A percentile compares a stretch with the other conserved stretches of the same genome.
These are phyloP conservation scores for Pichia californica DNA, from an alignment of 805 yeast species.

Conservation along the genomic window DNA sequence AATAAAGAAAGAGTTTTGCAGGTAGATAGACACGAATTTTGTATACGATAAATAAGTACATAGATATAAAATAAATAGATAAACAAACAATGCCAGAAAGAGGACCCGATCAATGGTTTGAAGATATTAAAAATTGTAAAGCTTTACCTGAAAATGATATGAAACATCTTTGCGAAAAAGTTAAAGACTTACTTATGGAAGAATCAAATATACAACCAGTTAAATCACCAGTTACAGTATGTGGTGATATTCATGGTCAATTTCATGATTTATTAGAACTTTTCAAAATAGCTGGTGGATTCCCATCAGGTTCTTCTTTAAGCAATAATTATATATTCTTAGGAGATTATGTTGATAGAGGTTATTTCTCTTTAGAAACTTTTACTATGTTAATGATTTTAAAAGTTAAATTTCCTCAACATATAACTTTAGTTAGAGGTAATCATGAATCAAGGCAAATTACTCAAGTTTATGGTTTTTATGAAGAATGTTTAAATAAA, in stretches of 20 bases:
- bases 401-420: constrained; percentile 65
- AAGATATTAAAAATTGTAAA: constrained; percentile 84
- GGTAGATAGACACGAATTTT: too few relatives aligned
- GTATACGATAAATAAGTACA: too few relatives aligned
- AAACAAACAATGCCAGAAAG: constrained; percentile 35
- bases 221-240: constrained; percentile 86
- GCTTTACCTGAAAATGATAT: constrained; percentile 86
- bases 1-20: too few relatives aligned
- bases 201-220: constrained; percentile 94
- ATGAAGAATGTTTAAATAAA: constrained; percentile 89
- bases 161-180: constrained; percentile 94
- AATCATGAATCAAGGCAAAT: constrained; percentile 96
- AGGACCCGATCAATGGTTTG: constrained; percentile 97
- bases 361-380: constrained; percentile 92
- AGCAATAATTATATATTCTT: constrained; percentile 66
- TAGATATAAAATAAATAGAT: too few relatives aligned
- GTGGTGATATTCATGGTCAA: constrained; percentile 98
- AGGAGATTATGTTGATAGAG: constrained; percentile 97
- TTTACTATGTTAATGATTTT: constrained; percentile 90
- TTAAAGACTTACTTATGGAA: constrained; percentile 91
- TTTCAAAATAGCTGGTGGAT: constrained; percentile 87
- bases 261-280: constrained; percentile 90
- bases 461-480: constrained; percentile 97
- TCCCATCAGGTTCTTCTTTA: constrained; percentile 58
- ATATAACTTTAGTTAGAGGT: constrained; percentile 89